These are phyloP conservation scores for Zasmidium citrigriseum DNA, from an alignment of 2,329 filamentous ascomycete species.

Conservation along the genomic window DNA sequence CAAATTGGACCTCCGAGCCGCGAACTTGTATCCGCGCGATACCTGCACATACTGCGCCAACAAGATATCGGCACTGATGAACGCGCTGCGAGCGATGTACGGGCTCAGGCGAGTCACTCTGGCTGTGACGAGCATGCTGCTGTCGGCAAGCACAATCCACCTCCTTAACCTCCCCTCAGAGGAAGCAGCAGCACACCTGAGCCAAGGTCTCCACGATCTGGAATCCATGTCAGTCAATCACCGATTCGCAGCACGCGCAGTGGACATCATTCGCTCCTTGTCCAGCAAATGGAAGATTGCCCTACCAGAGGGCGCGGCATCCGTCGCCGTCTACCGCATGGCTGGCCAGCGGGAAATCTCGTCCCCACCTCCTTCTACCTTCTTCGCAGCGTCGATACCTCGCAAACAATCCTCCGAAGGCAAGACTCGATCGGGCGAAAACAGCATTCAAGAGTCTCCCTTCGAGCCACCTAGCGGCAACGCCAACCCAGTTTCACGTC, in stretches of 20 bases:
- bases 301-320: conserved; percentile 40
- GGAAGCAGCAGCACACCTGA: conserved; percentile 40
- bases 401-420: conserved; percentile 26
- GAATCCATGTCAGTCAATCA: conserved; percentile 47
- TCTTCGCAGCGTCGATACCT: conserved; percentile 34
- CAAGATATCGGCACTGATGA: conserved; percentile 44
- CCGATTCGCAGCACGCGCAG: conserved; percentile 44
- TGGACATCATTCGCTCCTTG: conserved; percentile 45
- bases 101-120: conserved; percentile 43
- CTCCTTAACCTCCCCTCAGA: conserved; percentile 45
- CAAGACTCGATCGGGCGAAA: conserved; percentile 23
- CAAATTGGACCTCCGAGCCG: conserved; percentile 60
- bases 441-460: conserved; percentile 20
- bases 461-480: conserved; percentile 22
- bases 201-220: conserved; percentile 44
- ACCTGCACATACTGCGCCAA: conserved; percentile 59
- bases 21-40: conserved; percentile 63
- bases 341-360: conserved; percentile 11
- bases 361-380: conserved; percentile 28
- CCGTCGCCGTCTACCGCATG: conserved; percentile 30
- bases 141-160: conserved; percentile 47
- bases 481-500: conserved; percentile 6
- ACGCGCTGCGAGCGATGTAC: conserved; percentile 47
- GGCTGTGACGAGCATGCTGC: conserved; percentile 41
- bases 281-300: conserved; percentile 47